Evolutionary conservation across 1,284 basidiomycete species (phyloP).

Genomic region (Baeospora myosura): DNA sequence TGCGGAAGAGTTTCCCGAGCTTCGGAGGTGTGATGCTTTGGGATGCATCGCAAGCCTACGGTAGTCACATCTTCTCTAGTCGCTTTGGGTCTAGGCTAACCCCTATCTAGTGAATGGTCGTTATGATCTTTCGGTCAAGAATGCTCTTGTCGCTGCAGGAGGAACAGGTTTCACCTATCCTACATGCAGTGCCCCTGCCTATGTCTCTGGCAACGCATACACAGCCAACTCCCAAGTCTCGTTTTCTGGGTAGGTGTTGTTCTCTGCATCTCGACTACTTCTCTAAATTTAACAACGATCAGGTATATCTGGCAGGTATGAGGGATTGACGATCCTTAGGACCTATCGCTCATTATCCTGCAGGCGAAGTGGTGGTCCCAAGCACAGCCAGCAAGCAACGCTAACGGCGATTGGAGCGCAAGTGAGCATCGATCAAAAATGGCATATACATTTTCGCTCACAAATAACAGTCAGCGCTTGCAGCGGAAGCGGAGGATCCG

Average conservation of each 20-base stretch:
- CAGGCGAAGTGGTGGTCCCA: conserved; percentile 58
- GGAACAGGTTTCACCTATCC: conserved; percentile 63
- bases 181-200: conserved; percentile 50
- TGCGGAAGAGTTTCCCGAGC: conserved; percentile 58
- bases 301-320: conserved; percentile 63
- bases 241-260: conserved; percentile 40
- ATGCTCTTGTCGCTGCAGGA: conserved; percentile 50
- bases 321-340: background rate
- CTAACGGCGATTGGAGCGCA: conserved; percentile 56
- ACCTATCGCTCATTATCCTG: background rate
- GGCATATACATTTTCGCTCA: background rate
- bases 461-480: conserved; percentile 48
- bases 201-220: conserved; percentile 42
- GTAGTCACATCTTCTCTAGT: conserved; percentile 23
- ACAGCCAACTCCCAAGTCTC: conserved; percentile 45
- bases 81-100: no score
- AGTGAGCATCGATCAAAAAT: conserved; percentile 36
- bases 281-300: conserved; percentile 5
- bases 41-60: conserved; percentile 58
- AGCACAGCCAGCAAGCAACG: conserved; percentile 38
- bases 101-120: conserved; percentile 36
- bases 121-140: conserved; percentile 57
- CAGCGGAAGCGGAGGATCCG: conserved; percentile 23
- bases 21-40: conserved; percentile 71
- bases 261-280: conserved; percentile 2